phyloP scores from a whole-genome alignment of 2,329 filamentous ascomycete species.

The Leptographium galeiforme region DNA sequence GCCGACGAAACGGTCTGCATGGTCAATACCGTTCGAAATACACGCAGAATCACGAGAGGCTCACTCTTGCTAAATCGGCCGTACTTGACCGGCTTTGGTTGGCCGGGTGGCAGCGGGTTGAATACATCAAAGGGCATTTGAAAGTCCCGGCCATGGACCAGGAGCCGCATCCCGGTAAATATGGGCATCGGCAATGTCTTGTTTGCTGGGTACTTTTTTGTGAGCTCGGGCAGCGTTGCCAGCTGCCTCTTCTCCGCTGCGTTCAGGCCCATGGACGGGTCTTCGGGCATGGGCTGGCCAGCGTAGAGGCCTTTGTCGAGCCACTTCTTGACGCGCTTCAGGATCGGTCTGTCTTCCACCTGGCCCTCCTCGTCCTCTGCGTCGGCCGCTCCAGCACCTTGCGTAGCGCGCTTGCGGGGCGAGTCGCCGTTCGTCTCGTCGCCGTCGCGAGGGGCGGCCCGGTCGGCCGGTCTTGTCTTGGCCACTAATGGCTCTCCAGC shows the following conservation, averaged over 20 bases:
- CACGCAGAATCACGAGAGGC: constrained; percentile 17
- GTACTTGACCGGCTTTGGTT: constrained; percentile 90
- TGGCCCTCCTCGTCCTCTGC: constrained; percentile 15
- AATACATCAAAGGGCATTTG: constrained; percentile 84
- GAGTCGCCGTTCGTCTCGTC: constrained; percentile 15
- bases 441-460: neutral
- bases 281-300: constrained; percentile 52
- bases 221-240: constrained; percentile 31
- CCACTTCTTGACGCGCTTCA: constrained; percentile 56
- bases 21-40: neutral
- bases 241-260: constrained; percentile 37
- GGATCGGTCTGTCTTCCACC: constrained; percentile 12
- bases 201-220: constrained; percentile 34
- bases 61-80: constrained; percentile 81
- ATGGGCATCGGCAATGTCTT: constrained; percentile 60
- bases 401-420: constrained; percentile 11
- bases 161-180: constrained; percentile 57
- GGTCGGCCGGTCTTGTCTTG: constrained; percentile 8
- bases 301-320: constrained; percentile 73
- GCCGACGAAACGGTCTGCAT: constrained; percentile 73
- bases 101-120: constrained; percentile 69
- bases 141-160: constrained; percentile 67
- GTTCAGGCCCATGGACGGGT: constrained; percentile 34
- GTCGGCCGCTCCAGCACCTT: constrained; percentile 10
- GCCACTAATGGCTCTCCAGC: constrained; percentile 21